phyloP scores from a whole-genome alignment of 2,329 filamentous ascomycete species.

The Alternaria alternata region DNA sequence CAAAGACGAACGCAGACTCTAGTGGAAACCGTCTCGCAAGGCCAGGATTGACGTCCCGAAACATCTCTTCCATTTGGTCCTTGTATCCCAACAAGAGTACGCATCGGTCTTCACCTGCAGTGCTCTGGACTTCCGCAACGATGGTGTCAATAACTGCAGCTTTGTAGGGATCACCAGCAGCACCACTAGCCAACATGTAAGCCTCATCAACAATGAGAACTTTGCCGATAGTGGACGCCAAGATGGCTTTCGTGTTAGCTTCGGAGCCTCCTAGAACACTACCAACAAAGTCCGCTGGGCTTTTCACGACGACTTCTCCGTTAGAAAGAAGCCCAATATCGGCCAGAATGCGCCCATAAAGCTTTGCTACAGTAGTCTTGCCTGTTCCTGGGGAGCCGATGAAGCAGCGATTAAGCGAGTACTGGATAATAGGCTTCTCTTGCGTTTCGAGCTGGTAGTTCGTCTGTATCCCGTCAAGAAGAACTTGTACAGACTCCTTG shows the following conservation, averaged over 20 bases:
- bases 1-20: conserved; percentile 70
- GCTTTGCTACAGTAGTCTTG: conserved; percentile 65
- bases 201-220: conserved; percentile 84
- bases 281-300: conserved; percentile 77
- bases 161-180: conserved; percentile 61
- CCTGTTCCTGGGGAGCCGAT: conserved; percentile 73
- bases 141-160: conserved; percentile 76
- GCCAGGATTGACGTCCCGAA: conserved; percentile 77
- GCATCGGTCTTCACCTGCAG: conserved; percentile 74
- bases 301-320: conserved; percentile 76
- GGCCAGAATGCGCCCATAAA: conserved; percentile 74
- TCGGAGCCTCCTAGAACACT: conserved; percentile 71
- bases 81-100: conserved; percentile 76
- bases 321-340: conserved; percentile 73
- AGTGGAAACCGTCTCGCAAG: conserved; percentile 72
- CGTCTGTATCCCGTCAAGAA: conserved; percentile 67
- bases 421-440: conserved; percentile 67
- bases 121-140: conserved; percentile 75
- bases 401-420: conserved; percentile 73
- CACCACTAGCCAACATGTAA: conserved; percentile 66
- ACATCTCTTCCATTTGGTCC: conserved; percentile 74
- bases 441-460: conserved; percentile 73
- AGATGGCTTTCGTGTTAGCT: conserved; percentile 73
- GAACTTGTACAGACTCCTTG: conserved; percentile 65
- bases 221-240: conserved; percentile 72